Percentiles rank a stretch among this genome's conserved stretches.
Conservation (phyloP, 2,329 filamentous ascomycete species). For the Colletotrichum incanum region DNA sequence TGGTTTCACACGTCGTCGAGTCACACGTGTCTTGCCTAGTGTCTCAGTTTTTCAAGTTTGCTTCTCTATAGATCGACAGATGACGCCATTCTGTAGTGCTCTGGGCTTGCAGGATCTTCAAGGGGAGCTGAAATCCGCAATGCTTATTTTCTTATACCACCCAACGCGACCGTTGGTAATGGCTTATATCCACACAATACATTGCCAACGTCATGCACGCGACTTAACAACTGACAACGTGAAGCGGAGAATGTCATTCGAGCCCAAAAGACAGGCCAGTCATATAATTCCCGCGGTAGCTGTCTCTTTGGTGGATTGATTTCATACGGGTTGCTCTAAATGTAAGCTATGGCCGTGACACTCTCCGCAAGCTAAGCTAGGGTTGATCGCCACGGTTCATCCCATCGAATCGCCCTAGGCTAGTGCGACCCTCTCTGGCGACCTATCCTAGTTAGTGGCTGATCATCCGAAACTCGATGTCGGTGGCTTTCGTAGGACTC, state of each 20-base stretch:
- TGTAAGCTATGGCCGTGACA: background rate
- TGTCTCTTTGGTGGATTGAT: background rate
- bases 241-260: background rate
- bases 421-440: background rate
- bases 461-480: background rate
- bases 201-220: background rate
- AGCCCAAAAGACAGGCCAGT: too few species aligned
- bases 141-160: background rate
- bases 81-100: conserved; percentile 28
- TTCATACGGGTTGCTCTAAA: background rate
- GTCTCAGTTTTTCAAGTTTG: conserved; percentile 34
- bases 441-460: background rate
- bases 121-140: background rate
- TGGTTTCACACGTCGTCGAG: too few species aligned
- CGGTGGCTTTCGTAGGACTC: background rate
- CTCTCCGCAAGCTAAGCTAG: background rate
- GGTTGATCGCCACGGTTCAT: background rate
- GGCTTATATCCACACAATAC: background rate
- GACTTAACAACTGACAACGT: background rate
- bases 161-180: background rate
- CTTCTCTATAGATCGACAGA: background rate
- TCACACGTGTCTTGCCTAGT: background rate
- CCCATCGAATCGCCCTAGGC: background rate
- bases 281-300: too few species aligned
- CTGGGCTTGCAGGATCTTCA: conserved; percentile 3